Evolutionary conservation across 441 rosid species (phyloP).

Genomic region (Jatropha podagrica): DNA sequence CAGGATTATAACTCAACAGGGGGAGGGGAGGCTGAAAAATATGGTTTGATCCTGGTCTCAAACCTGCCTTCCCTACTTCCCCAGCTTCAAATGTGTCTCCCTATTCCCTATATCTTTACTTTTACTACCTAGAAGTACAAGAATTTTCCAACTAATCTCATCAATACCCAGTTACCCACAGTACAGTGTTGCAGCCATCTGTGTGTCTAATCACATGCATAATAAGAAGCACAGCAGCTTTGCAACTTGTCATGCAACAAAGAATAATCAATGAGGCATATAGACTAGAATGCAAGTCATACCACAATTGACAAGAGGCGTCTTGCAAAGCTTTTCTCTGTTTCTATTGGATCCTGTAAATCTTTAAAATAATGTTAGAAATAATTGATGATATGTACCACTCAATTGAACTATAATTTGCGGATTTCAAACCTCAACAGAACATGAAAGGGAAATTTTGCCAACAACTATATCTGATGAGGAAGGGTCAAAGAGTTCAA

Average conservation of each 20-base stretch:
- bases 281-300: slow-evolving; percentile 24
- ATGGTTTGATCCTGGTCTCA: not conserved
- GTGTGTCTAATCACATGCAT: not conserved
- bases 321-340: slow-evolving; percentile 81
- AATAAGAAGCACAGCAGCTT: not conserved
- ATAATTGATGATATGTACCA: slow-evolving; percentile 9
- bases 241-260: slow-evolving; percentile 2
- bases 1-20: not conserved
- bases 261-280: not conserved
- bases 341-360: slow-evolving; percentile 86
- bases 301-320: slow-evolving; percentile 90
- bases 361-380: slow-evolving; percentile 27
- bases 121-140: not conserved
- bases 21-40: not conserved
- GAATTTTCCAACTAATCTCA: not conserved
- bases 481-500: slow-evolving; percentile 71
- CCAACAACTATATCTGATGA: slow-evolving; percentile 63
- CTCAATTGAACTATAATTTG: slow-evolving; percentile 8
- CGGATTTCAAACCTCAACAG: slow-evolving; percentile 64
- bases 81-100: not conserved
- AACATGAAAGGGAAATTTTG: slow-evolving; percentile 64
- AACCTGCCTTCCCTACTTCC: not conserved
- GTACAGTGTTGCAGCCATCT: not conserved
- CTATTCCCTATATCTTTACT: not conserved
- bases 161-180: not conserved